Evolutionary conservation across 1,139 yeast species (phyloP), one percentile per base, ranked within the genome.

Genomic region (Suhomyces anneliseae): DNA sequence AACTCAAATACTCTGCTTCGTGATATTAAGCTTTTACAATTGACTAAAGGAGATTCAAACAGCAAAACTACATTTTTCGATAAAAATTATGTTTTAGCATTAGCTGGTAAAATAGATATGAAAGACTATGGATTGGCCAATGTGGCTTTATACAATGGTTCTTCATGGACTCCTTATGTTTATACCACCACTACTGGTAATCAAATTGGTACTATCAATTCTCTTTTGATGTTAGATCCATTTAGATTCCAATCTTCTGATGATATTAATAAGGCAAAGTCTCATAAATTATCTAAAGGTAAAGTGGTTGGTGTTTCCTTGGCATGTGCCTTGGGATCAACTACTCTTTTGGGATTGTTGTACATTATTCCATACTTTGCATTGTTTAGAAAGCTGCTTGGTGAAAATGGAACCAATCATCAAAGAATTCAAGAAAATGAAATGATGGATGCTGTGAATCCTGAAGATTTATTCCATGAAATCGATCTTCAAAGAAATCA

Each of bases 241-340:
- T 70, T 57, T 48, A 60, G 72, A 48, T 68, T 69, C 50, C 71
- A 65, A 46, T 74, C 79, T 0, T 70, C 76, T 4, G 61, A 65
- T 38, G 78, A 70, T 51, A 53, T 74, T 31, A 55, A 51, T 40
- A 52, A 47, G 12, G 9, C 32, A 5, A 51, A 47, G 26, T 51
- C 56, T 10, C 60, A 57, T 19, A 50, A 56, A 3, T 56, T 74
- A 51, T 70, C 76, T 3, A 58, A 54, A 29, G 98, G 98, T 1
- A 89, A 84, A 62, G 90, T 92, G 15, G 96, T 90, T 7, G 85
- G 96, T 32, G 82, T 93, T 35, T 86, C 96, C 0, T 76, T 90
- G 48, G 98, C 97, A 0, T 79, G 93, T 60, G 92, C 98, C 0
- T 65, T 93, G 37, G 96, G 93, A 1, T 82, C 97, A 2, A 81